Evolutionary conservation across 164 flowering plant genomes (phyloP).

Genomic region (Warburgia ugandensis): DNA sequence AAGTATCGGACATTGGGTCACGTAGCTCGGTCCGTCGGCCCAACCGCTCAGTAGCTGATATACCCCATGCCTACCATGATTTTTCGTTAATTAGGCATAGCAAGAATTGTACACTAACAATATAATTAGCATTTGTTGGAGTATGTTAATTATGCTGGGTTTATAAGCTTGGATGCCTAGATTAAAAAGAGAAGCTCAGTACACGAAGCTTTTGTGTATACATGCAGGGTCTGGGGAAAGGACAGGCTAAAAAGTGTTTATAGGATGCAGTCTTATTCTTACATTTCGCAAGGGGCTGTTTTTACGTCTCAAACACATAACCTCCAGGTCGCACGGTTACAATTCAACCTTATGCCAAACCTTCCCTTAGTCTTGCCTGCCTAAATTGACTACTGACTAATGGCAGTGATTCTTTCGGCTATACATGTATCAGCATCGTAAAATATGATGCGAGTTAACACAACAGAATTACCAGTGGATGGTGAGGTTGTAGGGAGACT

Average conservation of each 20-base stretch:
- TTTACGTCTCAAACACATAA: background rate
- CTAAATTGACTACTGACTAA: background rate
- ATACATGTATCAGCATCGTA: background rate
- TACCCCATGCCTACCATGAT: constrained; percentile 21
- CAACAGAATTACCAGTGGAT: constrained; percentile 18
- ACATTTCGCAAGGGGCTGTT: background rate
- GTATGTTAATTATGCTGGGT: background rate
- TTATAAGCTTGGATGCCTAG: no score
- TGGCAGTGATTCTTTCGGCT: background rate
- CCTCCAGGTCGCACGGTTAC: background rate
- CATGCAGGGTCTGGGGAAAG: background rate
- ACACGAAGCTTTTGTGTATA: no score
- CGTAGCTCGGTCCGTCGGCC: constrained; percentile 21
- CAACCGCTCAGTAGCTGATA: constrained; percentile 17
- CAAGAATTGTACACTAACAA: background rate
- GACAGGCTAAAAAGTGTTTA: background rate
- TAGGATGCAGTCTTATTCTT: background rate
- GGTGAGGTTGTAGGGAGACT: constrained; percentile 18
- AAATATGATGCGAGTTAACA: background rate
- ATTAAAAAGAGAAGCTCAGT: no score
- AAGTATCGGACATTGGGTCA: constrained; percentile 23
- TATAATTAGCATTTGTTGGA: background rate
- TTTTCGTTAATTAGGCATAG: background rate
- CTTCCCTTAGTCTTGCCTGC: background rate
- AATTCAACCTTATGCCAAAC: background rate